Evolutionary conservation across 805 yeast species (phyloP).

Genomic region (Hanseniaspora valbyensis): DNA sequence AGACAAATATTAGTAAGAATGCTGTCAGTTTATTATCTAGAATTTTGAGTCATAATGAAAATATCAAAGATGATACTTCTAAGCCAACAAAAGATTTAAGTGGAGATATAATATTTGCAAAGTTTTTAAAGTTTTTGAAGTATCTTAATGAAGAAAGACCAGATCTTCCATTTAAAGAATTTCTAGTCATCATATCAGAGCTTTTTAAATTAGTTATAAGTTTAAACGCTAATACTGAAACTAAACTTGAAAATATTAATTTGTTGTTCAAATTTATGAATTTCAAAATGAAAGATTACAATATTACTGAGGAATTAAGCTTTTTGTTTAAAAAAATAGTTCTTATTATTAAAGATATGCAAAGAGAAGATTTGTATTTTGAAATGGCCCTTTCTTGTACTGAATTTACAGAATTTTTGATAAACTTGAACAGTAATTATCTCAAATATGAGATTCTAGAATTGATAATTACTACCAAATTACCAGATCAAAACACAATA

Average conservation of each 20-base stretch:
- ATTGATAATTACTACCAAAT: neutral
- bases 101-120: conserved; percentile 40
- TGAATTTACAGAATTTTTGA: conserved; percentile 10
- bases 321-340: conserved; percentile 9
- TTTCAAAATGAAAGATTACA: conserved; percentile 31
- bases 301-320: conserved; percentile 16
- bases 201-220: conserved; percentile 51
- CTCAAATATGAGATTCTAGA: conserved; percentile 12
- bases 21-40: conserved; percentile 64
- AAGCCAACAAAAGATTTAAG: neutral
- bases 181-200: conserved; percentile 53
- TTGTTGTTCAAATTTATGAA: conserved; percentile 47
- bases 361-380: conserved; percentile 1
- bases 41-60: conserved; percentile 27
- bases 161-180: conserved; percentile 56
- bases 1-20: conserved; percentile 55
- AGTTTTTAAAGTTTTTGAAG: conserved; percentile 55
- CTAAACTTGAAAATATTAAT: conserved; percentile 49
- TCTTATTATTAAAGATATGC: neutral
- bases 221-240: conserved; percentile 42
- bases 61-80: conserved; percentile 7
- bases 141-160: conserved; percentile 48
- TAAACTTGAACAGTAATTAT: conserved; percentile 1
- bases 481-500: neutral
- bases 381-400: neutral